A percentile compares a stretch with the other conserved stretches of the same genome.
Evolutionary conservation across 2,329 filamentous ascomycete species (phyloP).

Genomic region (Penicillium fuscoglaucum): DNA sequence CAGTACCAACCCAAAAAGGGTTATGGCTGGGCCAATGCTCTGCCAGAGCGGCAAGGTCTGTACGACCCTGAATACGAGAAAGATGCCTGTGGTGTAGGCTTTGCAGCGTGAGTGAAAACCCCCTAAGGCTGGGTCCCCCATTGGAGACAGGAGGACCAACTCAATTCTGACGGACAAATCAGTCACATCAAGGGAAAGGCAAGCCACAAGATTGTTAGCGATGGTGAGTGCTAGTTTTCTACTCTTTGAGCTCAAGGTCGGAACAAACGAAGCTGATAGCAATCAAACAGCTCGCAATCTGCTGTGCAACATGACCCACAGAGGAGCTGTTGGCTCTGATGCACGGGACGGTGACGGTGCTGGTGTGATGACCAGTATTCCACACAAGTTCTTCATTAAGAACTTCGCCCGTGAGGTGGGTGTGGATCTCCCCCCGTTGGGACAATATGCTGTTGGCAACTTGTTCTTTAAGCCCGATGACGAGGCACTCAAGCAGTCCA

Average conservation of each 20-base stretch:
- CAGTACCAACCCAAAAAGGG: slow-evolving; percentile 59
- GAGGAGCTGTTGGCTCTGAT: slow-evolving; percentile 96
- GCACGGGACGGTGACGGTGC: slow-evolving; percentile 97
- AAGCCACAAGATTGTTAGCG: slow-evolving; percentile 97
- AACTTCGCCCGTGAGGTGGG: slow-evolving; percentile 92
- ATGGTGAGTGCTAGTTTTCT: slow-evolving; percentile 65
- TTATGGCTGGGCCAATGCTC: slow-evolving; percentile 92
- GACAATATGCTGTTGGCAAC: slow-evolving; percentile 96
- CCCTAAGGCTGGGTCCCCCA: background rate
- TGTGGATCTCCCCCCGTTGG: slow-evolving; percentile 79
- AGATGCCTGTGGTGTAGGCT: slow-evolving; percentile 99
- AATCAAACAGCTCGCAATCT: slow-evolving; percentile 71
- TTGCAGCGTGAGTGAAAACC: slow-evolving; percentile 74
- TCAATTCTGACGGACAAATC: slow-evolving; percentile 14
- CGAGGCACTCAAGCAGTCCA: slow-evolving; percentile 85
- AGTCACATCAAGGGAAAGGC: slow-evolving; percentile 96
- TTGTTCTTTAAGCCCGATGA: slow-evolving; percentile 98
- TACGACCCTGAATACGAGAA: slow-evolving; percentile 97
- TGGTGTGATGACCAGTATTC: slow-evolving; percentile 99
- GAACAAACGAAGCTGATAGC: slow-evolving; percentile 1
- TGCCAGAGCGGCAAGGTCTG: slow-evolving; percentile 97
- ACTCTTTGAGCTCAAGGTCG: background rate
- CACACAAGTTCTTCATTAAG: slow-evolving; percentile 97
- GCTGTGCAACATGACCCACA: slow-evolving; percentile 99
- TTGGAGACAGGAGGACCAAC: slow-evolving; percentile 6